phyloP scores from a whole-genome alignment of 148 eudicot genomes.

The Hydrangea macrophylla region DNA sequence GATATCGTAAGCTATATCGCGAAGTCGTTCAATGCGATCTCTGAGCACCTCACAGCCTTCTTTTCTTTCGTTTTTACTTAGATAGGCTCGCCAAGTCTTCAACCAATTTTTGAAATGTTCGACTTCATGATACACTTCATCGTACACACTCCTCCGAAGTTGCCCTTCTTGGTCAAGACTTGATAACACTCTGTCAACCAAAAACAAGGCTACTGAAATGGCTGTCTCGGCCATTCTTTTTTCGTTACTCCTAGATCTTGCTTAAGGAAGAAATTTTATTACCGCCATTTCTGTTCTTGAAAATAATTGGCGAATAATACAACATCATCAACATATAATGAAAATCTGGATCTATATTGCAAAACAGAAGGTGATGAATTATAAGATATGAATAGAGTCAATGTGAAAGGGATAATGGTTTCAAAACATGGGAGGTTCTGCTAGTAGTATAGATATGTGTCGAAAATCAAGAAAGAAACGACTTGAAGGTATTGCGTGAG shows the following conservation, averaged over 20 bases:
- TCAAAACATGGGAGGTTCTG: too few relatives aligned
- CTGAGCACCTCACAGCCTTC: neutral
- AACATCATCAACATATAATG: neutral
- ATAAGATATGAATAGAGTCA: too few relatives aligned
- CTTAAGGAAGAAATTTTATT: neutral
- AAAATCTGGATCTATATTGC: too few relatives aligned
- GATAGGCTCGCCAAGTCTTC: neutral
- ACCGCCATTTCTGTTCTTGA: neutral
- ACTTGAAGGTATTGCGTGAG: too few relatives aligned
- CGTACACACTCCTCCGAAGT: neutral
- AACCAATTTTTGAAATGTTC: neutral
- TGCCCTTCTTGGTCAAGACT: neutral
- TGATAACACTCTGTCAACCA: neutral
- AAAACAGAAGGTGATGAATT: too few relatives aligned
- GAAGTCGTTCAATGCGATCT: constrained; percentile 8
- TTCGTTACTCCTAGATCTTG: neutral
- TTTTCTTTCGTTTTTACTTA: neutral
- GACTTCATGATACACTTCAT: neutral
- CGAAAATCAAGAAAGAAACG: too few relatives aligned
- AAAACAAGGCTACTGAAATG: neutral
- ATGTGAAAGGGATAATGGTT: too few relatives aligned
- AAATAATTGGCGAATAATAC: neutral
- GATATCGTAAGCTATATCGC: constrained; percentile 17
- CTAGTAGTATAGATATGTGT: too few relatives aligned
- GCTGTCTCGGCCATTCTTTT: neutral